Evolutionary conservation across 2,329 filamentous ascomycete species (phyloP).

Genomic region (Blumeriella jaapii): DNA sequence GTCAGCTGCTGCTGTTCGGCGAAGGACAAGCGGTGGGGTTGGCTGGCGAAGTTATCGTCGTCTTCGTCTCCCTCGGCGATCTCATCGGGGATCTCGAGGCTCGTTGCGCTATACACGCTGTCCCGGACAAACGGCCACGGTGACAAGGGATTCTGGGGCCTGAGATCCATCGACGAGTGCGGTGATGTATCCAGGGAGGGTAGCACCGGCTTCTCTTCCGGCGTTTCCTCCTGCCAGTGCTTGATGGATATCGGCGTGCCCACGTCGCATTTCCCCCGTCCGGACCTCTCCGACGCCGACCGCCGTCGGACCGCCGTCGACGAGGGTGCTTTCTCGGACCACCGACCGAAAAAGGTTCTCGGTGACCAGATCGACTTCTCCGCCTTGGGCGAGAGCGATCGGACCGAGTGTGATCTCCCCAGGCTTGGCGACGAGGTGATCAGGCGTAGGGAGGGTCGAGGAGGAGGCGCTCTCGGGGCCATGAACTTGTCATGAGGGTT

Average conservation of each 20-base stretch:
- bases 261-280: slow-evolving; percentile 9
- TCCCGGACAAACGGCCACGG: slow-evolving; percentile 29
- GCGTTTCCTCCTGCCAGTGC: slow-evolving; percentile 6
- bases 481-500: slow-evolving; percentile 67
- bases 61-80: slow-evolving; percentile 41
- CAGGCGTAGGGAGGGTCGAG: slow-evolving; percentile 35
- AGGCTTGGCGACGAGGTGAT: slow-evolving; percentile 33
- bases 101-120: slow-evolving; percentile 26
- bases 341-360: slow-evolving; percentile 22
- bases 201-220: slow-evolving; percentile 11
- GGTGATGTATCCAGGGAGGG: slow-evolving; percentile 16
- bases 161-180: slow-evolving; percentile 9
- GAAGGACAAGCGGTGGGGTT: slow-evolving; percentile 13
- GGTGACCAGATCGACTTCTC: slow-evolving; percentile 24
- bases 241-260: too few species aligned
- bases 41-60: slow-evolving; percentile 50
- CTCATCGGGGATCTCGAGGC: slow-evolving; percentile 34
- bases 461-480: slow-evolving; percentile 49
- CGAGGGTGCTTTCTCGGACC: slow-evolving; percentile 8
- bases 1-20: slow-evolving; percentile 18
- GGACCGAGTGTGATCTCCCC: slow-evolving; percentile 17
- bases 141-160: slow-evolving; percentile 36
- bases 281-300: slow-evolving; percentile 16
- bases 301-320: slow-evolving; percentile 5
- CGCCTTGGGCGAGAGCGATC: slow-evolving; percentile 21